phyloP scores from a whole-genome alignment of 2,329 filamentous ascomycete genomes.

The Lomentospora prolificans region DNA sequence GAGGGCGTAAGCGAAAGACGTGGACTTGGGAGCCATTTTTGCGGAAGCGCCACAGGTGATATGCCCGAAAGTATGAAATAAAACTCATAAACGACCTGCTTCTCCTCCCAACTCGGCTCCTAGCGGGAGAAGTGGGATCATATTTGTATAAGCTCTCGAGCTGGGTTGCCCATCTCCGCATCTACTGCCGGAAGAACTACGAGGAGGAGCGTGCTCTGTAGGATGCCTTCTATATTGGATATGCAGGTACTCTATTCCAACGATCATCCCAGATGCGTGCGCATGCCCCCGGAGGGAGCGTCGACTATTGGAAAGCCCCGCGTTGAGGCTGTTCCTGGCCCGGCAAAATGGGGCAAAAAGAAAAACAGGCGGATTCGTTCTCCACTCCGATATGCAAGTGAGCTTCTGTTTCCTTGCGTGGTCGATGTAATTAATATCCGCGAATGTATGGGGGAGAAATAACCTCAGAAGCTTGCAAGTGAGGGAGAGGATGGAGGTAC shows the following conservation, averaged over 20 bases:
- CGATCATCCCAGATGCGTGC: not conserved
- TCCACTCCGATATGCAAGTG: not conserved
- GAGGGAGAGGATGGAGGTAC: not conserved
- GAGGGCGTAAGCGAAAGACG: not conserved
- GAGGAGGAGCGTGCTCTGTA: not conserved
- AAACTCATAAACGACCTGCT: not conserved
- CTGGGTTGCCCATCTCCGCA: too few species aligned
- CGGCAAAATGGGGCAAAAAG: conserved; percentile 1
- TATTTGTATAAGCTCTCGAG: too few species aligned
- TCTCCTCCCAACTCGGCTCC: too few species aligned
- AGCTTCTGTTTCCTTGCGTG: not conserved
- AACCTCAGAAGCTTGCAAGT: not conserved
- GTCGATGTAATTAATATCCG: not conserved
- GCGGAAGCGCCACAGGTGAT: not conserved
- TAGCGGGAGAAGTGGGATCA: too few species aligned
- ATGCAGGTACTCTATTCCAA: not conserved
- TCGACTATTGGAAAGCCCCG: not conserved
- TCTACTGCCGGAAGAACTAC: not conserved
- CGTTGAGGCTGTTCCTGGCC: not conserved
- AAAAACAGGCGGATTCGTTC: not conserved
- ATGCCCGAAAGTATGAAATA: not conserved
- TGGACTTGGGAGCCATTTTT: not conserved
- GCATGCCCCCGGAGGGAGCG: not conserved
- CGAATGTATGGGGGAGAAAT: not conserved
- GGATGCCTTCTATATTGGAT: not conserved